phyloP scores from a whole-genome alignment of 1,139 yeast species.

The Yamadazyma dushanensis region DNA sequence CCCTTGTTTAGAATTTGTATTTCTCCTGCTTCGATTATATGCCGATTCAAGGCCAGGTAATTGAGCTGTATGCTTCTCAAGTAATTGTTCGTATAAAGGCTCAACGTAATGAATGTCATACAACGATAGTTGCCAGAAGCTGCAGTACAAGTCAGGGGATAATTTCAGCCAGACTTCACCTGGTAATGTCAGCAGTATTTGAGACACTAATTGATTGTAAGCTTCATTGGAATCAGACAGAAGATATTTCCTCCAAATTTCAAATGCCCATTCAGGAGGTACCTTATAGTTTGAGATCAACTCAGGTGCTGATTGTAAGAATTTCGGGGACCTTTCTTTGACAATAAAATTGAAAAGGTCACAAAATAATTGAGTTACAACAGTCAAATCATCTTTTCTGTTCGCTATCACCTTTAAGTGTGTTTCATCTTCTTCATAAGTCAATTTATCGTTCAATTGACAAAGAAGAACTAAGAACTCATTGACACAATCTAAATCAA shows the following conservation, averaged over 20 bases:
- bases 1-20: constrained; percentile 29
- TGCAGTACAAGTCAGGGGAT: constrained; percentile 48
- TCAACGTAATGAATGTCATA: constrained; percentile 67
- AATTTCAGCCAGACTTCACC: constrained; percentile 28
- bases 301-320: constrained; percentile 46
- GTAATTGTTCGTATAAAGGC: constrained; percentile 51
- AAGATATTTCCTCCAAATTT: constrained; percentile 66
- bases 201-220: background rate
- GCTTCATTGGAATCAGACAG: constrained; percentile 12
- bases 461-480: constrained; percentile 69
- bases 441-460: constrained; percentile 45
- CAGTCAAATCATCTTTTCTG: constrained; percentile 68
- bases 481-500: constrained; percentile 46
- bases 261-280: constrained; percentile 70
- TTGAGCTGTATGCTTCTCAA: constrained; percentile 20
- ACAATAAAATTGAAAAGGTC: constrained; percentile 59
- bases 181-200: background rate
- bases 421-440: constrained; percentile 39
- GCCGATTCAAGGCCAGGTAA: constrained; percentile 26
- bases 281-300: constrained; percentile 53
- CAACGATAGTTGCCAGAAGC: constrained; percentile 77
- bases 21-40: constrained; percentile 29
- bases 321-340: constrained; percentile 31
- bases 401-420: constrained; percentile 75
- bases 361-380: constrained; percentile 63